Base-by-base conservation (phyloP, 176 grass and related monocot genomes). In the Oryza coarctata region DNA sequence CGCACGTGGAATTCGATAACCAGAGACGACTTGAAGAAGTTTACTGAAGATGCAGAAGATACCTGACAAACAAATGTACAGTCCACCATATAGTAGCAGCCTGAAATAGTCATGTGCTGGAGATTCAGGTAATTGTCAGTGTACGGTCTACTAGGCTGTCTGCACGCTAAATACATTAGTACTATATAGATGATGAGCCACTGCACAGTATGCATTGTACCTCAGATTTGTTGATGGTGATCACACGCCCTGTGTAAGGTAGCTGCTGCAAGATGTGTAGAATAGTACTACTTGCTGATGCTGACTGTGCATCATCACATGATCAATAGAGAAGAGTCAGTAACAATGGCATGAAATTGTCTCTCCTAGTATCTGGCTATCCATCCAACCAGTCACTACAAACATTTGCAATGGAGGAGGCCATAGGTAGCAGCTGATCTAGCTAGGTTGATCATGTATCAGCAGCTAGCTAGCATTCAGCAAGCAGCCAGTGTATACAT, bases 91-190 rank as follows among this genome's bases (percentile, higher is more conserved):
- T 66, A 76, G 82, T 70, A 70, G 55, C 41, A 33, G 13, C 72
- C 87, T 77, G 82, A 45, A 85, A 87, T 76, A 76, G 71, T 34
- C 34, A 71, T 22, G 49, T 14, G 39, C 77, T 70, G 77, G 52
- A 7, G 82, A 85, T 81, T 81, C 82, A 89, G 87, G 71, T 76
- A 57, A 50, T 70, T 77, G 77, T 76, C 87, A 63, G 69, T 43
- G 70, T 61, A 64, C 50, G 39, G 14, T 35, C 49, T 18, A 13
- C 50, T 8, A n/a, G 47, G 33, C 25, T 35, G 35, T 45, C 79
- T 68, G 49, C 65, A 69, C 32, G 68, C 7, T 55, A 22, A 22
- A 55, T 34, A 62, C 36, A 60, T 60, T 55, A 55, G 18, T n/a
- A 55, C 18, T 55, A 60, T 60, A 1, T 23, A 60, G 55, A 8